Conservation (phyloP, 2,329 filamentous ascomycete genomes). For the Teratosphaeria destructans region DNA sequence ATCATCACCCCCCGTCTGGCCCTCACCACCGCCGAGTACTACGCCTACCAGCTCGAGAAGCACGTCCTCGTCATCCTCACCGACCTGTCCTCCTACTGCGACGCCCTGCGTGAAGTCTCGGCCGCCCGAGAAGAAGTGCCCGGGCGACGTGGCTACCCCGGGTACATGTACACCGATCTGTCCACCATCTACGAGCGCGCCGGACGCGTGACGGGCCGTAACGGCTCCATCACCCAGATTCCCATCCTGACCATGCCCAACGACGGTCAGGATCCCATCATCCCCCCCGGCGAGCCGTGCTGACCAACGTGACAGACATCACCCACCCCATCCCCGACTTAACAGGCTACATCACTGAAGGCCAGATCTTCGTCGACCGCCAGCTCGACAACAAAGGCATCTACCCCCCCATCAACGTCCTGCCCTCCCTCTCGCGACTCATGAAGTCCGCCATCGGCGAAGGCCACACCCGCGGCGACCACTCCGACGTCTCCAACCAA, state of each 20-base stretch:
- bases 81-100: constrained; percentile 95
- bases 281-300: too few relatives aligned
- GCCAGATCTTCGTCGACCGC: constrained; percentile 95
- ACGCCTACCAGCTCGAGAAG: constrained; percentile 99
- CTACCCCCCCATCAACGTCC: constrained; percentile 97
- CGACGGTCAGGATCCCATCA: constrained; percentile 50
- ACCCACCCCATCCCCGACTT: constrained; percentile 98
- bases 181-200: constrained; percentile 99
- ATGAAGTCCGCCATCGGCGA: constrained; percentile 99
- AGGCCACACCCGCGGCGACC: constrained; percentile 90
- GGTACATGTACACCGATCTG: constrained; percentile 99
- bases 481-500: constrained; percentile 98
- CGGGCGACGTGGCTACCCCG: constrained; percentile 96
- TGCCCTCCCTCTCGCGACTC: constrained; percentile 93
- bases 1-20: constrained; percentile 98
- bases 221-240: constrained; percentile 98
- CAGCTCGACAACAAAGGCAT: constrained; percentile 91
- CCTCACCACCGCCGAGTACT: constrained; percentile 97
- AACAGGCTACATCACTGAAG: constrained; percentile 98
- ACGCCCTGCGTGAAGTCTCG: constrained; percentile 96
- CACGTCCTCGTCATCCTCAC: constrained; percentile 98
- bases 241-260: constrained; percentile 99
- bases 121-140: constrained; percentile 97
- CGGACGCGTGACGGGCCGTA: constrained; percentile 90
- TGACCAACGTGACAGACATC: constrained; percentile 52